A percentile compares a stretch with the other conserved stretches of the same genome.
phyloP scores from a whole-genome alignment of 495 filamentous ascomycete species.

The Hyaloscypha hepaticicola region DNA sequence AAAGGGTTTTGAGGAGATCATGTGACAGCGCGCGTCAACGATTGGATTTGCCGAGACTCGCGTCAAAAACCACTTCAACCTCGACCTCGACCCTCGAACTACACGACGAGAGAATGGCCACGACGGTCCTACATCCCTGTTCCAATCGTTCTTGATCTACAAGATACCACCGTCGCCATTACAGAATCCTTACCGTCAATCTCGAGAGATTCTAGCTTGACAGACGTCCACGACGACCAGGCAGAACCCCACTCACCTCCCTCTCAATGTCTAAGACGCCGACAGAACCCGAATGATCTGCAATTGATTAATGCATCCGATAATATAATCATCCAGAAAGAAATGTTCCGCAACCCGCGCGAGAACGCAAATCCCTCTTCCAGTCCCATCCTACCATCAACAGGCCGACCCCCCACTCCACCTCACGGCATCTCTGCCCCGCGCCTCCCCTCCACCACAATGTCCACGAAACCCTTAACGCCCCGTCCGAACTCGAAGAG shows the following conservation, averaged over 20 bases:
- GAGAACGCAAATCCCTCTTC: constrained; percentile 30
- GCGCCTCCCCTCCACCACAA: constrained; percentile 14
- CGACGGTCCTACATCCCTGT: neutral
- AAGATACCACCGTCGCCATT: neutral
- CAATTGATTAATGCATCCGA: neutral
- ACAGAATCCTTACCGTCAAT: neutral
- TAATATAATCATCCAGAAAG: neutral
- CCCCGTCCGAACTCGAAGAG: constrained; percentile 30
- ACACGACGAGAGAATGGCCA: neutral
- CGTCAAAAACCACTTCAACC: neutral
- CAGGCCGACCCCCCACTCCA: constrained; percentile 45
- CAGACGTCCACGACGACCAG: too few relatives aligned
- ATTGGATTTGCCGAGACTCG: neutral
- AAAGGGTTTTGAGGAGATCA: neutral
- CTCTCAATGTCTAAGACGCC: neutral
- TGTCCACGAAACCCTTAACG: constrained; percentile 30
- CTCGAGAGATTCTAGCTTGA: too few relatives aligned
- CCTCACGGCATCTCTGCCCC: constrained; percentile 22
- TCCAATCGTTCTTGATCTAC: neutral
- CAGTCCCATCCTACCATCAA: constrained; percentile 35
- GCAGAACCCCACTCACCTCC: neutral
- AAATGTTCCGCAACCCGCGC: constrained; percentile 46
- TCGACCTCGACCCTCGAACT: neutral
- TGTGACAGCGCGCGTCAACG: neutral
- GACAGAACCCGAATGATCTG: neutral